Percentiles rank a stretch among this genome's conserved stretches.
Evolutionary conservation across 805 yeast species (phyloP).

Genomic region (Brettanomyces nanus): DNA sequence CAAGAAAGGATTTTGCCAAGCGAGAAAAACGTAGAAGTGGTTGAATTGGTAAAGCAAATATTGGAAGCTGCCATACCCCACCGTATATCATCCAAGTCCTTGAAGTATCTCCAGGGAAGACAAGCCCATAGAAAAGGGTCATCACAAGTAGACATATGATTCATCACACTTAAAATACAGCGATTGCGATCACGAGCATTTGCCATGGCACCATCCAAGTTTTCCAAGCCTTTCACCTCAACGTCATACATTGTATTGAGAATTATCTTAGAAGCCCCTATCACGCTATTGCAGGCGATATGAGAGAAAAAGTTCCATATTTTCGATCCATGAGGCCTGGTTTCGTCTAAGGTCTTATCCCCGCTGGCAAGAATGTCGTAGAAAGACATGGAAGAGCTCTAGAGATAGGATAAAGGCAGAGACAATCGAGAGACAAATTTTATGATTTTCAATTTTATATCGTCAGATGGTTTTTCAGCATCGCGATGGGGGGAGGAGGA

Average conservation of each 20-base stretch:
- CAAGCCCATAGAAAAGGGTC: constrained; percentile 90
- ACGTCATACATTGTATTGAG: constrained; percentile 59
- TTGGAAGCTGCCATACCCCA: constrained; percentile 96
- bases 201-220: constrained; percentile 55
- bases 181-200: constrained; percentile 60
- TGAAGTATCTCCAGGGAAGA: constrained; percentile 62
- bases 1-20: constrained; percentile 86
- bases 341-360: constrained; percentile 51
- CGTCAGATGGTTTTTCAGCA: no score
- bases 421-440: no score
- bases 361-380: constrained; percentile 66
- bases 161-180: constrained; percentile 79
- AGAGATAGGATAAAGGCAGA: no score
- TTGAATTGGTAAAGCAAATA: constrained; percentile 62
- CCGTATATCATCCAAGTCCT: constrained; percentile 58
- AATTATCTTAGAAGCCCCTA: constrained; percentile 54
- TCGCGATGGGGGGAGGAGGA: no score
- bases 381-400: constrained; percentile 51
- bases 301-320: constrained; percentile 66
- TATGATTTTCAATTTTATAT: no score
- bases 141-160: constrained; percentile 87
- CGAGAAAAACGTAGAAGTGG: constrained; percentile 57
- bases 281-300: constrained; percentile 58
- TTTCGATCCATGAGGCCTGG: constrained; percentile 42
- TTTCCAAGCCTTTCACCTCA: constrained; percentile 50